A percentile compares a stretch with the other conserved stretches of the same genome.
Evolutionary conservation across 1,139 yeast species (phyloP).

Genomic region (Kurtzmaniella quercitrusa): DNA sequence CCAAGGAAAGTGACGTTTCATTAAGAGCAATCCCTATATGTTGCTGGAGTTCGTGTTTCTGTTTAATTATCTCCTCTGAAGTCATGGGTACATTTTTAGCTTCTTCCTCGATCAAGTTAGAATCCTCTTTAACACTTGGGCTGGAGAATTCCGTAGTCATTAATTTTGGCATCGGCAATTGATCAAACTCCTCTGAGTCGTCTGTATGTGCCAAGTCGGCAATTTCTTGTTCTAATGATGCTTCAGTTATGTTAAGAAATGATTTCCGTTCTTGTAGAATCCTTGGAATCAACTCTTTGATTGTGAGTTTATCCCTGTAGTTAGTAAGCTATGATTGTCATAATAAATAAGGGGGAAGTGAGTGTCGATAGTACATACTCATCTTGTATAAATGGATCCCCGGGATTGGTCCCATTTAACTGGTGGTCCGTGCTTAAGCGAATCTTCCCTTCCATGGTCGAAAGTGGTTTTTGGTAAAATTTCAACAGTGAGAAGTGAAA

Average conservation of each 20-base stretch:
- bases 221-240: conserved; percentile 44
- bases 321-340: too few relatives aligned
- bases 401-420: conserved; percentile 23
- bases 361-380: conserved; percentile 39
- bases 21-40: conserved; percentile 69
- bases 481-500: neutral
- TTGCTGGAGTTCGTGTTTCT: conserved; percentile 53
- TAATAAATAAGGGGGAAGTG: too few relatives aligned
- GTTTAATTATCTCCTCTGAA: conserved; percentile 49
- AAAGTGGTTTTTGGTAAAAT: neutral
- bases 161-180: neutral
- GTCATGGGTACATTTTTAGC: conserved; percentile 10
- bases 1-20: conserved; percentile 84
- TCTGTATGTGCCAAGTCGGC: conserved; percentile 11
- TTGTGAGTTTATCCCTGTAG: conserved; percentile 33
- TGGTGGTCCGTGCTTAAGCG: conserved; percentile 20
- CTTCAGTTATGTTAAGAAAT: conserved; percentile 53
- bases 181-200: neutral
- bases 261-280: conserved; percentile 37
- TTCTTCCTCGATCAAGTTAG: conserved; percentile 1
- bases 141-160: neutral
- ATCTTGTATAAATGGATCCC: conserved; percentile 36
- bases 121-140: conserved; percentile 2
- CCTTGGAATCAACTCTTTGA: conserved; percentile 39
- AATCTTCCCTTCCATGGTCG: conserved; percentile 6